These are phyloP conservation scores for Leishmania major DNA, from an alignment of 208 protist species.

Conservation along the genomic window DNA sequence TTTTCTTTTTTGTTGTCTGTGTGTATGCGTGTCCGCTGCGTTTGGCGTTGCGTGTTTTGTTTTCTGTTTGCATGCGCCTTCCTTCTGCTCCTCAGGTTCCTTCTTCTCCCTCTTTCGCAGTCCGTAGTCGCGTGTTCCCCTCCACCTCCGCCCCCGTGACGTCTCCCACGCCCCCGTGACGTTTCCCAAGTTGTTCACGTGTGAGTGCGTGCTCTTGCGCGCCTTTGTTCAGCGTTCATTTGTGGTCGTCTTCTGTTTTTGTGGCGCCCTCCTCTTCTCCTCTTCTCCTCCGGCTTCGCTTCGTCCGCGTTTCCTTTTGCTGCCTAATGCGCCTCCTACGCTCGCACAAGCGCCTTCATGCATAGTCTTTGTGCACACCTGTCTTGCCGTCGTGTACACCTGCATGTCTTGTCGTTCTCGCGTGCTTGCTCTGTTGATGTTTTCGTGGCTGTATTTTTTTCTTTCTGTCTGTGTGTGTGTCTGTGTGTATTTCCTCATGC, in stretches of 20 bases:
- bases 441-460: neutral
- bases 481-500: neutral
- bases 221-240: neutral
- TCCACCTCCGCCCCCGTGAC: neutral
- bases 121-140: neutral
- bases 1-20: neutral
- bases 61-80: neutral
- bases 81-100: neutral
- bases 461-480: neutral
- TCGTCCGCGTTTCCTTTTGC: neutral
- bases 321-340: neutral
- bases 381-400: neutral
- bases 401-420: neutral
- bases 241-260: neutral
- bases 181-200: neutral
- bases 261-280: neutral
- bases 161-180: neutral
- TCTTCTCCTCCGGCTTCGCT: neutral
- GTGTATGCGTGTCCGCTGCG: neutral
- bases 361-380: neutral
- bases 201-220: neutral
- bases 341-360: neutral
- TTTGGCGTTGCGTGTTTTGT: neutral
- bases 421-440: neutral
- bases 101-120: neutral